Evolutionary conservation across 441 rosid species (phyloP).

Genomic region (Pelargonium exstipulatum): DNA sequence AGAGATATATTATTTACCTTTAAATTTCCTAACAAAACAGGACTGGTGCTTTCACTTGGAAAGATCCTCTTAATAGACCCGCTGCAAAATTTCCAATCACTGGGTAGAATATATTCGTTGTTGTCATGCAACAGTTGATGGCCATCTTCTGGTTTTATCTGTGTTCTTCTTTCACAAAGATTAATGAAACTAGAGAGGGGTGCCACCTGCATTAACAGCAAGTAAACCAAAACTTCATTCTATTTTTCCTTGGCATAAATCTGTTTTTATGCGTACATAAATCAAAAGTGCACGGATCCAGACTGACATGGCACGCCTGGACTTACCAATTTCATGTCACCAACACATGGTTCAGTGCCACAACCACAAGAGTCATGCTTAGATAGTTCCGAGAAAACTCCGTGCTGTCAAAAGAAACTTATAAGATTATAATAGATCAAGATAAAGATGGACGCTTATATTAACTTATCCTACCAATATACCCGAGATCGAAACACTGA

Average conservation of each 20-base stretch:
- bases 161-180: constrained; percentile 43
- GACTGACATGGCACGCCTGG: not conserved
- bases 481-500: constrained; percentile 65
- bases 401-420: constrained; percentile 46
- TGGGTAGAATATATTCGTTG: constrained; percentile 19
- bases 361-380: constrained; percentile 54
- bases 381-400: constrained; percentile 58
- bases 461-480: constrained; percentile 34
- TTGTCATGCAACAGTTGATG: constrained; percentile 16
- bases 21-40: constrained; percentile 61
- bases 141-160: constrained; percentile 25
- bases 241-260: not conserved
- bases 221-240: constrained; percentile 10
- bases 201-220: constrained; percentile 45
- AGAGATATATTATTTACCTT: constrained; percentile 45
- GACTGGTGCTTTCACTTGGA: constrained; percentile 46
- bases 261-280: not conserved
- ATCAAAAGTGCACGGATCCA: not conserved
- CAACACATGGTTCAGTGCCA: constrained; percentile 39
- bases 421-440: constrained; percentile 18
- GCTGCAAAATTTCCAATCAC: constrained; percentile 29
- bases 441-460: constrained; percentile 11
- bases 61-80: constrained; percentile 46
- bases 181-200: constrained; percentile 60
- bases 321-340: constrained; percentile 58